Evolutionary conservation across 2,329 filamentous ascomycete genomes (phyloP).

Genomic region (Hypoxylon sp.): DNA sequence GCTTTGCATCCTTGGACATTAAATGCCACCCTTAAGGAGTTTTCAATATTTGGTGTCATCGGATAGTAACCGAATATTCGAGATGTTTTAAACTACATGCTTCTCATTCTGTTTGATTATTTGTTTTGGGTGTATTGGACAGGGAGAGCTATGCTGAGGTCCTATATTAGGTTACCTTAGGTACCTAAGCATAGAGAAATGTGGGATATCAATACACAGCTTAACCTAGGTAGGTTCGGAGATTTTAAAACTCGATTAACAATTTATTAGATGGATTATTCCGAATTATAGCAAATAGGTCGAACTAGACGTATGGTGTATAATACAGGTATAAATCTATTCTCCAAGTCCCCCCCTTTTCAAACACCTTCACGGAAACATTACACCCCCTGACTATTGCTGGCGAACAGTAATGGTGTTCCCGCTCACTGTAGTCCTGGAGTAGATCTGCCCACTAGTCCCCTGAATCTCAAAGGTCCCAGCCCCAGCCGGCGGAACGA

Average conservation of each 20-base stretch:
- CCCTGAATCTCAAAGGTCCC: slow-evolving; percentile 38
- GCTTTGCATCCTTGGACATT: neutral
- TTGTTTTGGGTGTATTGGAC: no score
- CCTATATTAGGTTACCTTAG: no score
- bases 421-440: slow-evolving; percentile 18
- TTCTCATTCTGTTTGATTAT: no score
- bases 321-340: neutral
- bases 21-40: neutral
- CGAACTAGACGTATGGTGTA: neutral
- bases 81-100: neutral
- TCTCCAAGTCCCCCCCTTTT: neutral
- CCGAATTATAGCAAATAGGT: neutral
- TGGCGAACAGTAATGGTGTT: slow-evolving; percentile 16
- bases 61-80: neutral
- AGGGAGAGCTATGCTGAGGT: no score
- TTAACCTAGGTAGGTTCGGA: no score
- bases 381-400: neutral
- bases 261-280: no score
- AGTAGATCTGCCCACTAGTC: slow-evolving; percentile 38
- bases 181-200: no score
- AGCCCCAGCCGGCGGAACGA: slow-evolving; percentile 18
- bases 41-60: neutral
- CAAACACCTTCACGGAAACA: neutral
- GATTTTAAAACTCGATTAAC: no score
- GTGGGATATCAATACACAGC: no score